phyloP scores from a whole-genome alignment of 257 asterid species.

The Ophiorrhiza pumila region DNA sequence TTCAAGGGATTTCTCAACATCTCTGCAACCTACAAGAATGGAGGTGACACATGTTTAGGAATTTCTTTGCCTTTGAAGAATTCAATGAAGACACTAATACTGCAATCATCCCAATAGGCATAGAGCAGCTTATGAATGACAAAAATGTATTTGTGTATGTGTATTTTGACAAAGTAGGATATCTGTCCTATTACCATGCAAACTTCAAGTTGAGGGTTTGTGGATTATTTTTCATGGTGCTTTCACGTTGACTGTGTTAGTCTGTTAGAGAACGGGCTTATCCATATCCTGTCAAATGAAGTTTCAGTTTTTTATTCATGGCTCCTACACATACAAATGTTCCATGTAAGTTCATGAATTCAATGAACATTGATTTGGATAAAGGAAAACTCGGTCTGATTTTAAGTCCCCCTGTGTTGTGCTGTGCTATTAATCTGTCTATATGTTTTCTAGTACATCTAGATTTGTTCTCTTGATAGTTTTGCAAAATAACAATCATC shows the following conservation, averaged over 20 bases:
- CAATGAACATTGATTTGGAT: neutral
- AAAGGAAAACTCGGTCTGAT: neutral
- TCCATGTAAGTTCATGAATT: neutral
- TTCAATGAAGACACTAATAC: neutral
- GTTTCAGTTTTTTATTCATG: neutral
- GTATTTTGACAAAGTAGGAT: neutral
- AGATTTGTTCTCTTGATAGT: neutral
- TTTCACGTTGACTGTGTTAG: neutral
- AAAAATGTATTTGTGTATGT: neutral
- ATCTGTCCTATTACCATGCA: slow-evolving; percentile 1
- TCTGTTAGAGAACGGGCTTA: neutral
- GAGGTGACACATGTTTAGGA: neutral
- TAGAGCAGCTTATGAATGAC: neutral
- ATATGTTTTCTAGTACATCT: neutral
- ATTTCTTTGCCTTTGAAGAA: neutral
- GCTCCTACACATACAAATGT: neutral
- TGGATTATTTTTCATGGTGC: neutral
- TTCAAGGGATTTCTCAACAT: neutral
- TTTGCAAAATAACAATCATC: no score
- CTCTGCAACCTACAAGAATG: neutral
- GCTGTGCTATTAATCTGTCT: neutral
- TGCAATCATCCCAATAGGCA: neutral
- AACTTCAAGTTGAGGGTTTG: neutral
- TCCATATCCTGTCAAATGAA: slow-evolving; percentile 2
- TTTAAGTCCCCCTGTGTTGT: neutral